Percentiles rank a stretch among this genome's conserved stretches.
These are phyloP conservation scores for Pichia norvegensis DNA, from an alignment of 1,139 yeast genomes.

Conservation along the genomic window DNA sequence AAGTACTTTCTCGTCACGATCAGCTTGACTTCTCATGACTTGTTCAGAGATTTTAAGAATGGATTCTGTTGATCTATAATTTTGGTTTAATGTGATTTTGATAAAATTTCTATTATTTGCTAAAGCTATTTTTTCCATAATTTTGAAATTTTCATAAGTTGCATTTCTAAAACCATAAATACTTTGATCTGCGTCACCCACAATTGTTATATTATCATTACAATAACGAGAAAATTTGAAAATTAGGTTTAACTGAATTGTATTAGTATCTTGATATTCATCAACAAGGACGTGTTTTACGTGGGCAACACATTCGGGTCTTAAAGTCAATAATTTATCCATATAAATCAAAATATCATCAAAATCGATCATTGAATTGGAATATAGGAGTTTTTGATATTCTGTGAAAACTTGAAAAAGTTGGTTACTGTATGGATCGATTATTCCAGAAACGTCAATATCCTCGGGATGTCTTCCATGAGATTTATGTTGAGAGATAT, in stretches of 20 bases:
- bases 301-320: slow-evolving; percentile 40
- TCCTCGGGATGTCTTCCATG: slow-evolving; percentile 28
- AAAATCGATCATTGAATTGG: slow-evolving; percentile 54
- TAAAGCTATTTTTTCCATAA: slow-evolving; percentile 46
- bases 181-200: slow-evolving; percentile 96
- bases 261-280: slow-evolving; percentile 90
- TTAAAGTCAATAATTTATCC: slow-evolving; percentile 37
- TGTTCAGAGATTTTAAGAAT: slow-evolving; percentile 60
- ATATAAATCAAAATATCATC: slow-evolving; percentile 71
- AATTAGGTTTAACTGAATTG: slow-evolving; percentile 64
- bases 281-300: slow-evolving; percentile 76
- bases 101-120: slow-evolving; percentile 23
- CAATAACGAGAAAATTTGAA: slow-evolving; percentile 37
- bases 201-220: slow-evolving; percentile 61
- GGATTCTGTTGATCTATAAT: slow-evolving; percentile 71
- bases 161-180: slow-evolving; percentile 88
- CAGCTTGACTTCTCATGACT: slow-evolving; percentile 55
- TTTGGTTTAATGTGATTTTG: slow-evolving; percentile 44
- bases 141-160: slow-evolving; percentile 54
- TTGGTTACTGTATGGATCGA: slow-evolving; percentile 3
- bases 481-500: slow-evolving; percentile 13
- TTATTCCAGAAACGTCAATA: slow-evolving; percentile 23
- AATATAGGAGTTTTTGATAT: slow-evolving; percentile 45
- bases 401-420: slow-evolving; percentile 33
- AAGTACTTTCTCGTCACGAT: slow-evolving; percentile 38